Conservation (phyloP, 2,329 filamentous ascomycete genomes). For the Xylaria sp. region DNA sequence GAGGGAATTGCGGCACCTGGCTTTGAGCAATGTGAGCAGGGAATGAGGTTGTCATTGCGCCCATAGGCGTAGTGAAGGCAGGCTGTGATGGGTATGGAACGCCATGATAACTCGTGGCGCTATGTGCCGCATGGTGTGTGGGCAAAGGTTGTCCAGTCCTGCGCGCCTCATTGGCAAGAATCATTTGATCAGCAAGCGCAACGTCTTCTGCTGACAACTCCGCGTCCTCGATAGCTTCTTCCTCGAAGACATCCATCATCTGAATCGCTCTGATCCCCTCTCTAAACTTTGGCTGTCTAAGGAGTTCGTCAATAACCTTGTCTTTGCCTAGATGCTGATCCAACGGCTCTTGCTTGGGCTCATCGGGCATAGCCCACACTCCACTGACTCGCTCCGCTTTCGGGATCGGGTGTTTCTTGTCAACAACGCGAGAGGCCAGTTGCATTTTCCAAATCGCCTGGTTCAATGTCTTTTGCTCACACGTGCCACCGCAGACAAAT, state of each 20-base stretch:
- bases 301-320: conserved; percentile 48
- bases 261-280: conserved; percentile 51
- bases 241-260: conserved; percentile 67
- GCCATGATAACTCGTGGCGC: neutral
- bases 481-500: conserved; percentile 71
- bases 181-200: conserved; percentile 45
- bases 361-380: conserved; percentile 55
- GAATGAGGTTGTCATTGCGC: neutral
- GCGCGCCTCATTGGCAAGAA: conserved; percentile 25
- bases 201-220: conserved; percentile 56
- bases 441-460: conserved; percentile 77
- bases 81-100: neutral
- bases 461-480: conserved; percentile 69
- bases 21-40: neutral
- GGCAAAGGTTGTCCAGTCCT: conserved; percentile 15
- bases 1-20: neutral
- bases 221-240: conserved; percentile 56
- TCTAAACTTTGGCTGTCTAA: conserved; percentile 30
- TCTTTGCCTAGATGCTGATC: conserved; percentile 56
- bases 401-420: conserved; percentile 72
- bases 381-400: conserved; percentile 53
- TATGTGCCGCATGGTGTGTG: neutral
- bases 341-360: conserved; percentile 48
- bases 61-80: neutral
- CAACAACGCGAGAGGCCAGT: conserved; percentile 72